Conservation (phyloP, 208 protist genomes). For the Novymonas esmeraldas region DNA sequence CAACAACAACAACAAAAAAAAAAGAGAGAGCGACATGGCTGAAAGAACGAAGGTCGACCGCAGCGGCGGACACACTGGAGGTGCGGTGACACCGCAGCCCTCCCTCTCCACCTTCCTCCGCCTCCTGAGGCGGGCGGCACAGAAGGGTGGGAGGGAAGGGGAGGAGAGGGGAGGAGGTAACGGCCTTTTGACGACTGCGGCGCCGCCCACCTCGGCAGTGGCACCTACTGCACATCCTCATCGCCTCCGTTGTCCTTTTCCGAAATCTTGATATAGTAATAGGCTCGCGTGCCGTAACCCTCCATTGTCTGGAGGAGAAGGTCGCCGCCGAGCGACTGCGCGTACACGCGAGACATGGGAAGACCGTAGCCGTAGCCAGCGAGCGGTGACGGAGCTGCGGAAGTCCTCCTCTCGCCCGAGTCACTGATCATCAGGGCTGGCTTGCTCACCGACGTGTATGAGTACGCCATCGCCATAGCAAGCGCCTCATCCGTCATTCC, state of each 20-base stretch:
- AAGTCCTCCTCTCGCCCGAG: slow-evolving; percentile 17
- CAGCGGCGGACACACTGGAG: too few relatives aligned
- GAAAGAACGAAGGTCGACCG: neutral
- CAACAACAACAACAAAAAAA: neutral
- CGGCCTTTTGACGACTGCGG: neutral
- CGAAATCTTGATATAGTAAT: slow-evolving; percentile 85
- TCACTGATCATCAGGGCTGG: slow-evolving; percentile 42
- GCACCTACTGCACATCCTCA: neutral
- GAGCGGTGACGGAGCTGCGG: slow-evolving; percentile 55
- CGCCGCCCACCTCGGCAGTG: too few relatives aligned
- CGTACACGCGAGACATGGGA: slow-evolving; percentile 93
- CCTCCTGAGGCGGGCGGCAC: too few relatives aligned
- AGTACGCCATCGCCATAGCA: slow-evolving; percentile 92
- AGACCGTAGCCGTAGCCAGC: slow-evolving; percentile 96
- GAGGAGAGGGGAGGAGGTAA: neutral
- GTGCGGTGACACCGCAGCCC: too few relatives aligned
- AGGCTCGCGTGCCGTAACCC: slow-evolving; percentile 92
- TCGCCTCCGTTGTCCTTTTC: slow-evolving; percentile 2
- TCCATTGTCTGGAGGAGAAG: slow-evolving; percentile 94
- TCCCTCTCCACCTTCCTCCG: too few relatives aligned
- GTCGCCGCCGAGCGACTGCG: slow-evolving; percentile 93
- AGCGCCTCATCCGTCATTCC: slow-evolving; percentile 80
- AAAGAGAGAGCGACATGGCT: neutral
- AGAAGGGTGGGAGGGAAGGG: neutral
- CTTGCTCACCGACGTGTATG: slow-evolving; percentile 92